Percentiles rank a stretch among this genome's conserved stretches.
Conservation (phyloP, 306 rosid species). For the Vigna unguiculata region DNA sequence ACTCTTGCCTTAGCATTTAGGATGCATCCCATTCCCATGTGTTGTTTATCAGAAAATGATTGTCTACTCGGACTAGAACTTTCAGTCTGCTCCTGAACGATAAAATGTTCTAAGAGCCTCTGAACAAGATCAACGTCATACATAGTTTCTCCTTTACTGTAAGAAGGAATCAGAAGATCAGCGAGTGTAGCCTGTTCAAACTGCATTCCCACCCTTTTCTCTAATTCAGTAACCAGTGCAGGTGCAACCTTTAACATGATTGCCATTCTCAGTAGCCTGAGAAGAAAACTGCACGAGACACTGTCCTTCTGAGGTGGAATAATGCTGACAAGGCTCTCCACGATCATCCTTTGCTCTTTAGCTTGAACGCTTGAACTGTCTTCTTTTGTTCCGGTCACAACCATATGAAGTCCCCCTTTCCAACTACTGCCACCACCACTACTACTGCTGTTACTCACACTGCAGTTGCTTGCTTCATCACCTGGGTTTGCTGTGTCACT, state of each 20-base stretch:
- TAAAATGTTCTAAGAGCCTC: slow-evolving; percentile 95
- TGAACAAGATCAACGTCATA: slow-evolving; percentile 94
- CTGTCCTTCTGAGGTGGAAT: slow-evolving; percentile 95
- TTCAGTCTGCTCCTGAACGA: slow-evolving; percentile 89
- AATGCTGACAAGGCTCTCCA: slow-evolving; percentile 94
- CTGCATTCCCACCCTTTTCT: slow-evolving; percentile 98
- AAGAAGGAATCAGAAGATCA: slow-evolving; percentile 86
- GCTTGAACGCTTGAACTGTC: slow-evolving; percentile 68
- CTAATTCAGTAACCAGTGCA: slow-evolving; percentile 90
- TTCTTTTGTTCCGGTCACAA: slow-evolving; percentile 68
- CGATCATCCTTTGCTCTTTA: slow-evolving; percentile 84
- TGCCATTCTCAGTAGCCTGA: slow-evolving; percentile 88
- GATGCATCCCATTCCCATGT: slow-evolving; percentile 42
- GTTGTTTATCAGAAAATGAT: slow-evolving; percentile 64
- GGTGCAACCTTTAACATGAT: slow-evolving; percentile 89
- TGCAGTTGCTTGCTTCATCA: slow-evolving; percentile 67
- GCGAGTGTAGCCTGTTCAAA: slow-evolving; percentile 86
- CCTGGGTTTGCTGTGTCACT: slow-evolving; percentile 47
- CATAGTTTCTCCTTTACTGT: slow-evolving; percentile 71
- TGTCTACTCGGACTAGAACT: slow-evolving; percentile 75
- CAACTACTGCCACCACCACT: slow-evolving; percentile 57
- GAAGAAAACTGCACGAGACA: slow-evolving; percentile 94
- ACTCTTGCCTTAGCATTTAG: slow-evolving; percentile 90
- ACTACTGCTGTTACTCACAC: slow-evolving; percentile 54
- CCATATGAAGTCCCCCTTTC: slow-evolving; percentile 88